phyloP scores from a whole-genome alignment of 2,329 filamentous ascomycete genomes.

The Aspergillus sp. region DNA sequence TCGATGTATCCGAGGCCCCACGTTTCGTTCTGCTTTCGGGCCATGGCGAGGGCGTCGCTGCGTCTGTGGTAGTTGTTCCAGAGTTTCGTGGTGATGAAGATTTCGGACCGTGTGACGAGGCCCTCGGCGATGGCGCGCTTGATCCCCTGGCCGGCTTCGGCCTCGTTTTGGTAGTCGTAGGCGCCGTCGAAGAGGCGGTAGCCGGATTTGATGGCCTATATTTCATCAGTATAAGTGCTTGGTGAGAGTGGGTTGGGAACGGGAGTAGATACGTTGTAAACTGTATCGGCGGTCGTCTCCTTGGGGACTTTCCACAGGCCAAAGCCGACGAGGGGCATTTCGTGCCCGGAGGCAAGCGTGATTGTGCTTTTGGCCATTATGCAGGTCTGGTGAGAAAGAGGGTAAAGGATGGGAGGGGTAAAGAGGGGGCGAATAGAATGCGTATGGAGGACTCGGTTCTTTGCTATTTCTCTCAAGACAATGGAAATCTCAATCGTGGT shows the following conservation, averaged over 20 bases:
- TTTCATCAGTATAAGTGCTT: background rate
- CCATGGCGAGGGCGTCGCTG: background rate
- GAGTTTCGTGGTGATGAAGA: background rate
- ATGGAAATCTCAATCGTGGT: too few relatives aligned
- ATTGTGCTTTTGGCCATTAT: background rate
- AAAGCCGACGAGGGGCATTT: background rate
- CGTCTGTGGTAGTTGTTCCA: background rate
- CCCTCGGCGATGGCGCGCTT: background rate
- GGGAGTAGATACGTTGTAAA: background rate
- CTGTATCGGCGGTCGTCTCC: background rate
- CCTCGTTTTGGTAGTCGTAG: background rate
- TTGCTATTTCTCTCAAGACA: background rate
- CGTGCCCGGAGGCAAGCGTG: background rate
- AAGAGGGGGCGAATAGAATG: background rate
- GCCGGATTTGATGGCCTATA: background rate
- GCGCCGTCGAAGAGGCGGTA: background rate
- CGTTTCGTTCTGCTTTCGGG: background rate
- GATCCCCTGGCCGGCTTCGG: background rate
- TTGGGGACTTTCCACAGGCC: background rate
- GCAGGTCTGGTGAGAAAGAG: too few relatives aligned
- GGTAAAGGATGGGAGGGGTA: background rate
- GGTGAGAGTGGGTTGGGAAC: background rate
- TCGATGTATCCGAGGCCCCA: background rate
- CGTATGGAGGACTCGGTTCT: background rate
- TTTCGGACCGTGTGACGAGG: background rate